Conservation (phyloP, 768 basidiomycete species). For the Leucocoprinus sp. region DNA sequence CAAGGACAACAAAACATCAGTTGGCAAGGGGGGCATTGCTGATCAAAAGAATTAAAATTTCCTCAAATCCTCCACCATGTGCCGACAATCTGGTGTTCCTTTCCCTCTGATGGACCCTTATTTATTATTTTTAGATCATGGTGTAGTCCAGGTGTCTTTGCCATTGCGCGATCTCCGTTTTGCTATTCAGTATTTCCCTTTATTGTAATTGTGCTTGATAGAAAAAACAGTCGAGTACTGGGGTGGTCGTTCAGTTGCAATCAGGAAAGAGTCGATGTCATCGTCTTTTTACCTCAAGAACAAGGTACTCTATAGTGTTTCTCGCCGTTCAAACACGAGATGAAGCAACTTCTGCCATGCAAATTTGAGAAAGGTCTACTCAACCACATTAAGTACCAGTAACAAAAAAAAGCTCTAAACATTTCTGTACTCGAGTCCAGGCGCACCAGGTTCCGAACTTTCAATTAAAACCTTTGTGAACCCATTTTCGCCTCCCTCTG, state of each 20-base stretch:
- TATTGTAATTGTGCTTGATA: too few species aligned
- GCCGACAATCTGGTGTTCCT: too few species aligned
- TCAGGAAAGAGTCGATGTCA: not conserved
- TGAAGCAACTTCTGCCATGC: not conserved
- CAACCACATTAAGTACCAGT: not conserved
- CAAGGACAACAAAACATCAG: not conserved
- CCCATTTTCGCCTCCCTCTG: slow-evolving; percentile 34
- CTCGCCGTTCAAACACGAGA: not conserved
- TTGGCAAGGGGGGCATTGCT: too few species aligned
- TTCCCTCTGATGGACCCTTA: too few species aligned
- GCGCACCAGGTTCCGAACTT: slow-evolving; percentile 79
- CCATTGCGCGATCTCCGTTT: too few species aligned
- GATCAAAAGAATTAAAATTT: too few species aligned
- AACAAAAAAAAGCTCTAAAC: slow-evolving; percentile 25
- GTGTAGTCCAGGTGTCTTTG: too few species aligned
- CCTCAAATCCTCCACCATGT: too few species aligned
- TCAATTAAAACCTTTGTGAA: slow-evolving; percentile 69
- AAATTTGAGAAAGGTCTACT: not conserved
- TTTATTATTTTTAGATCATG: too few species aligned
- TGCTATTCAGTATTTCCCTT: too few species aligned
- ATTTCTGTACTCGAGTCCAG: slow-evolving; percentile 85
- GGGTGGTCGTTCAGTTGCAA: not conserved
- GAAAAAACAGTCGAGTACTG: too few species aligned
- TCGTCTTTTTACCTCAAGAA: not conserved
- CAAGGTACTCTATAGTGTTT: too few species aligned